Percentiles rank a stretch among this genome's conserved stretches.
phyloP scores from a whole-genome alignment of 306 rosid genomes.

The Prunus padus region DNA sequence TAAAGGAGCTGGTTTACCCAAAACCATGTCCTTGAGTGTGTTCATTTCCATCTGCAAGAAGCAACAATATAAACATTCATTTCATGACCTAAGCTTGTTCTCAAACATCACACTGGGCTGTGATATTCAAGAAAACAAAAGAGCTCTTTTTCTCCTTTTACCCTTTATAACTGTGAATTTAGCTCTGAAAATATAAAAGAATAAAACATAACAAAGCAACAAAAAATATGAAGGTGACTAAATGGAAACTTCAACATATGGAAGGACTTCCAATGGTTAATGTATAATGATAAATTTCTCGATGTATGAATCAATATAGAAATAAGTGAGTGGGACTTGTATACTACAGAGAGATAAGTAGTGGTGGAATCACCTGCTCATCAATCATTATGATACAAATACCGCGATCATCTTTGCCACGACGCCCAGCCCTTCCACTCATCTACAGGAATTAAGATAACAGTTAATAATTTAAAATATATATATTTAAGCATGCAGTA shows the following conservation, averaged over 20 bases:
- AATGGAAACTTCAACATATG: background rate
- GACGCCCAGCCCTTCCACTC: constrained; percentile 99
- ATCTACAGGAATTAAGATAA: constrained; percentile 40
- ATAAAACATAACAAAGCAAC: background rate
- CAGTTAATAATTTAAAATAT: background rate
- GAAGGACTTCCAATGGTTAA: background rate
- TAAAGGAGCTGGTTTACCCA: constrained; percentile 98
- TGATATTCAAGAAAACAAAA: background rate
- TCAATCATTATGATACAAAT: constrained; percentile 95
- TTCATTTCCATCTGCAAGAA: constrained; percentile 88
- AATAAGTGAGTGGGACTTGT: background rate
- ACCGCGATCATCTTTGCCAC: constrained; percentile 97
- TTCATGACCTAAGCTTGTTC: constrained; percentile 9
- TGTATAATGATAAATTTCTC: background rate
- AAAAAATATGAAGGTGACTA: background rate
- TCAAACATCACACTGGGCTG: constrained; percentile 22
- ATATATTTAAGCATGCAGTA: background rate
- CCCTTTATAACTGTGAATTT: background rate
- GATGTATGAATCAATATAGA: background rate
- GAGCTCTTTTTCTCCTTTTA: background rate
- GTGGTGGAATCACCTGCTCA: constrained; percentile 67
- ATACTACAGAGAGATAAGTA: constrained; percentile 5
- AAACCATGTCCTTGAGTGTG: constrained; percentile 86
- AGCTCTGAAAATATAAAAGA: background rate
- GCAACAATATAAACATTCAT: constrained; percentile 18